phyloP scores from a whole-genome alignment of 805 yeast genomes.

The Saturnispora saitoi region DNA sequence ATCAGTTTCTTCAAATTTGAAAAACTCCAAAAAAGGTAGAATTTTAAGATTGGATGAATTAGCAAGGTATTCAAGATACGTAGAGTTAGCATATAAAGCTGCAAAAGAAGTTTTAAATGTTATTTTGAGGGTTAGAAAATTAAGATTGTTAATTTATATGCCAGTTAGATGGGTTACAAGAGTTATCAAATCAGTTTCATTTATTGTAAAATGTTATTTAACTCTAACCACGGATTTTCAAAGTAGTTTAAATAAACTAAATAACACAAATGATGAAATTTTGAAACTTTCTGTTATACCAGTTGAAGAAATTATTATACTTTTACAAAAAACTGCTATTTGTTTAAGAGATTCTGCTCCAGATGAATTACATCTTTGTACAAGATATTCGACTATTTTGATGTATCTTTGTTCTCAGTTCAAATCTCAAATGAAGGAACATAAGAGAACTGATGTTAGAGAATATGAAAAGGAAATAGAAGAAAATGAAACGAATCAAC shows the following conservation, averaged over 20 bases:
- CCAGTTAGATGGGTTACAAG: constrained; percentile 92
- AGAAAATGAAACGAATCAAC: constrained; percentile 2
- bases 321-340: constrained; percentile 64
- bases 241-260: neutral
- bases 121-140: constrained; percentile 58
- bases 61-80: constrained; percentile 63
- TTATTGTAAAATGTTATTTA: constrained; percentile 76
- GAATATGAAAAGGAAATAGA: constrained; percentile 10
- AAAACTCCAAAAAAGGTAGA: constrained; percentile 21
- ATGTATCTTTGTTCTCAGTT: constrained; percentile 71
- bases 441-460: constrained; percentile 9
- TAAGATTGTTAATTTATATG: constrained; percentile 61
- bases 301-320: constrained; percentile 57
- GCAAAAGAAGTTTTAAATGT: constrained; percentile 73
- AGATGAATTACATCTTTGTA: constrained; percentile 78
- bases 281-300: constrained; percentile 57
- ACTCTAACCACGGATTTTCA: constrained; percentile 38
- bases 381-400: constrained; percentile 67
- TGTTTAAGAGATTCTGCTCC: constrained; percentile 78
- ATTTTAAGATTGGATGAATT: constrained; percentile 58
- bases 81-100: constrained; percentile 72
- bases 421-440: constrained; percentile 34
- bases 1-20: constrained; percentile 26
- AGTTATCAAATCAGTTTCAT: constrained; percentile 81
- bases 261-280: constrained; percentile 17